Percentiles rank a stretch among this genome's conserved stretches.
These are phyloP conservation scores for Clonostachys rhizophaga DNA, from an alignment of 2,329 filamentous ascomycete genomes.

Conservation along the genomic window DNA sequence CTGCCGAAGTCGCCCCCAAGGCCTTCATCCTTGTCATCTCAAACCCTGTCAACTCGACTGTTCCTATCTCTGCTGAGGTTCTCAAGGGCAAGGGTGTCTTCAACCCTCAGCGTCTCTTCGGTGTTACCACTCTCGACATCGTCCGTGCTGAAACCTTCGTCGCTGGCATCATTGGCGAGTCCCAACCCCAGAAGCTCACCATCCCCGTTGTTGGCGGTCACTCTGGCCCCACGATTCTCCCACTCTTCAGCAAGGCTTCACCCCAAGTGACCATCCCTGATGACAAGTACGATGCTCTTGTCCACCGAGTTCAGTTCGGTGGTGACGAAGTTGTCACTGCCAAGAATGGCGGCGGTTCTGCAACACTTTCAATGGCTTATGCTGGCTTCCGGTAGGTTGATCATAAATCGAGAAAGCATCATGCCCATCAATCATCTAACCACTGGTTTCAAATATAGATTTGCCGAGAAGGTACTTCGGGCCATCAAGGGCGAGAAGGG, in stretches of 20 bases:
- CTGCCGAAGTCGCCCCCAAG: conserved; percentile 85
- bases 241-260: conserved; percentile 88
- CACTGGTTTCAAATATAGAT: neutral
- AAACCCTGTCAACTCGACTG: conserved; percentile 99
- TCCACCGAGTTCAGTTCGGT: conserved; percentile 96
- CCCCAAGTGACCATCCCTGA: conserved; percentile 75
- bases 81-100: conserved; percentile 92
- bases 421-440: conserved; percentile 5
- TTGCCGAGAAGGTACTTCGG: conserved; percentile 91
- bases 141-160: conserved; percentile 98
- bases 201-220: conserved; percentile 95
- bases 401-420: neutral
- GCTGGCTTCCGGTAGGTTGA: conserved; percentile 78
- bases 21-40: conserved; percentile 96
- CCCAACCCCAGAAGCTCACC: conserved; percentile 74
- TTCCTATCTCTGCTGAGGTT: conserved; percentile 95
- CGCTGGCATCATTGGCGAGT: conserved; percentile 75
- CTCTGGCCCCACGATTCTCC: conserved; percentile 97
- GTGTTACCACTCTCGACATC: conserved; percentile 97
- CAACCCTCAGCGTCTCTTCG: conserved; percentile 92
- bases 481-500: conserved; percentile 86
- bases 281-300: conserved; percentile 85
- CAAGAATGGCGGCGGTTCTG: conserved; percentile 87
- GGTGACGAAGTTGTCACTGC: conserved; percentile 96
- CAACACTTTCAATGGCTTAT: conserved; percentile 91